Base-by-base conservation (phyloP, 805 yeast genomes). In the Monosporozyma aerobia region DNA sequence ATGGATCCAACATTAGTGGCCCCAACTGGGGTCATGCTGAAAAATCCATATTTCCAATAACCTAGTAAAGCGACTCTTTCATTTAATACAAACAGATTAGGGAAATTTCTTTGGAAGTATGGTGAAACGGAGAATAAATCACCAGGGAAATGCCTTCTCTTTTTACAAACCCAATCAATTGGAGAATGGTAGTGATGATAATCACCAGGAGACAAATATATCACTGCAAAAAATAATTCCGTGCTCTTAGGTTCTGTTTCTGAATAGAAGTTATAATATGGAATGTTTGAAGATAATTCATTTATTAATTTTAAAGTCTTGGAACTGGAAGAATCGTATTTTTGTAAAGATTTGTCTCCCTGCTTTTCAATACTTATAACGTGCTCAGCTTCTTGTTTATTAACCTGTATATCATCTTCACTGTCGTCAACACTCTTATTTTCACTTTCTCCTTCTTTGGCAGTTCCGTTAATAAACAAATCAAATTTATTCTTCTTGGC, bases 1-100 rank as follows among this genome's bases (percentile, higher is more conserved):
- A 94, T 94, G 62, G 95, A 85, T 5, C 99, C 99, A 32, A 94
- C 99, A 70, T 94, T 94, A 2, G 99, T 94, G 25, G 99, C 99
- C 13, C 99, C 99, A 11, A 94, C 99, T 0, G 99, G 97, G 0
- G 96, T 92, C 99, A 94, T 94, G 58, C 95, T 85, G 73, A 94
- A 94, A 62, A 94, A 94, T 0, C 99, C 99, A 67, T 94, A 79
- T 65, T 86, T 87, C 99, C 99, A 94, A 63, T 88, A 83, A 1
- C 99, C 99, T 53, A 94, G 77, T 49, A 94, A 72, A 0, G 99
- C 95, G 3, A 94, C 99, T 61, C 99, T 79, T 71, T 94, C 99
- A 67, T 94, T 94, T 59, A 94, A 73, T 3, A 92, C 87, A 67
- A 94, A 94, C 57, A 94, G 77, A 41, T 94, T 92, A 51, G 85